Evolutionary conservation across 2,329 filamentous ascomycete species (phyloP).

Genomic region (Aspergillus pseudoviridinutans): DNA sequence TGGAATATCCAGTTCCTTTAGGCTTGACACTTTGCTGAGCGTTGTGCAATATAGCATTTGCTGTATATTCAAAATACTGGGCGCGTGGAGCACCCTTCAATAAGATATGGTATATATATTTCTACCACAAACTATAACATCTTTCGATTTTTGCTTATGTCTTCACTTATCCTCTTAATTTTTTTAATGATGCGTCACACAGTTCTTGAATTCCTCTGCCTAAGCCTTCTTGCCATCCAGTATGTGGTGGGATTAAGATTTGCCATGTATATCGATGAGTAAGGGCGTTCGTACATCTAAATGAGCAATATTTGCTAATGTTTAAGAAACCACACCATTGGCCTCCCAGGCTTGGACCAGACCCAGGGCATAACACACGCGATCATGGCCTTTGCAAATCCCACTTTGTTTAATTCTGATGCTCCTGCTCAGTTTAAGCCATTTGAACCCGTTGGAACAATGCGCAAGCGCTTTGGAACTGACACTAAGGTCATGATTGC

Average conservation of each 20-base stretch:
- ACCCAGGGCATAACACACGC: constrained; percentile 52
- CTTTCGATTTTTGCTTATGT: no score
- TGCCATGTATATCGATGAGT: constrained; percentile 49
- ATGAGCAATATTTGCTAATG: not conserved
- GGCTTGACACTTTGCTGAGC: no score
- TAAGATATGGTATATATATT: no score
- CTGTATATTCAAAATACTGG: no score
- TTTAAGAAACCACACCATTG: constrained; percentile 39
- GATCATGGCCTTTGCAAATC: constrained; percentile 53
- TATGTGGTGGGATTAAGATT: constrained; percentile 27
- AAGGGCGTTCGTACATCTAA: constrained; percentile 13
- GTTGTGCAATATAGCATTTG: no score
- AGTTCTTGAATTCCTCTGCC: constrained; percentile 23
- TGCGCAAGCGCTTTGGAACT: constrained; percentile 51
- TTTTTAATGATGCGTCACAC: not conserved
- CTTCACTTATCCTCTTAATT: no score
- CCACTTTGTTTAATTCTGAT: constrained; percentile 47
- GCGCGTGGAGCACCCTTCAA: no score
- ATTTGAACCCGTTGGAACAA: constrained; percentile 50
- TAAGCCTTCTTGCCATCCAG: constrained; percentile 29
- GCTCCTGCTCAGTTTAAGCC: constrained; percentile 44
- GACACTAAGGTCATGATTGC: constrained; percentile 64
- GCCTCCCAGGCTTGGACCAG: constrained; percentile 29
- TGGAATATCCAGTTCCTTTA: no score
- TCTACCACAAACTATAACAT: no score